These are phyloP conservation scores for Neofusicoccum laricinum DNA, from an alignment of 2,329 filamentous ascomycete genomes.

Conservation along the genomic window DNA sequence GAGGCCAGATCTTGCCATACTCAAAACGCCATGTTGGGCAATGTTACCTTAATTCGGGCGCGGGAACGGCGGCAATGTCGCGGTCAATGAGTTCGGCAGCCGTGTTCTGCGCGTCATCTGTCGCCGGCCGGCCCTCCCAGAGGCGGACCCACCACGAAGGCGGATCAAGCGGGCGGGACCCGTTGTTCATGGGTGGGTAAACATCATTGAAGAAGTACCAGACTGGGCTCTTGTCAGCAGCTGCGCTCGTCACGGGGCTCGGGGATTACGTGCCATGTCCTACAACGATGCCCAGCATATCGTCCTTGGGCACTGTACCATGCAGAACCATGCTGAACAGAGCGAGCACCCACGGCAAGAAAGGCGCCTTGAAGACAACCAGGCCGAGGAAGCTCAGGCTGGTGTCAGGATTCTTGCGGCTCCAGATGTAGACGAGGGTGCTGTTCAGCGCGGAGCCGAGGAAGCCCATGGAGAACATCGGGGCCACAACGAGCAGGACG, in stretches of 20 bases:
- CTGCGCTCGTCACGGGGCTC: constrained; percentile 16
- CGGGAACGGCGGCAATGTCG: constrained; percentile 10
- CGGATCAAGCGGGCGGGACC: constrained; percentile 81
- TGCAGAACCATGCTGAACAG: constrained; percentile 89
- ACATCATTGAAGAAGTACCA: constrained; percentile 99
- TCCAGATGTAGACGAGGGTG: constrained; percentile 97
- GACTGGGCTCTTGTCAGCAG: constrained; percentile 44
- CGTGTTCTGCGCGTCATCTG: neutral
- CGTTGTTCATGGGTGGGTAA: constrained; percentile 85
- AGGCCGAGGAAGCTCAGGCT: constrained; percentile 82
- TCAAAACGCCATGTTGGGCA: neutral
- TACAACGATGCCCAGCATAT: constrained; percentile 91
- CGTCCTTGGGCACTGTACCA: constrained; percentile 85
- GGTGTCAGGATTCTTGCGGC: constrained; percentile 87
- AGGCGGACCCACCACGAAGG: constrained; percentile 85
- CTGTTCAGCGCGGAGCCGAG: constrained; percentile 91
- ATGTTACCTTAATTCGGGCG: constrained; percentile 10
- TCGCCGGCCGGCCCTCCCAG: constrained; percentile 56
- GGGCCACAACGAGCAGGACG: constrained; percentile 76
- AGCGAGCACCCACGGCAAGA: constrained; percentile 94
- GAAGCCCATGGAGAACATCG: constrained; percentile 87
- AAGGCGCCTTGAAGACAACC: constrained; percentile 88
- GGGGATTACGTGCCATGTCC: constrained; percentile 62
- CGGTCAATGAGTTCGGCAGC: constrained; percentile 12
- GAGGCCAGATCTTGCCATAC: neutral